Evolutionary conservation across 495 filamentous ascomycete species (phyloP), one percentile per base, ranked within the genome.

Genomic region (Penicillium soppii): DNA sequence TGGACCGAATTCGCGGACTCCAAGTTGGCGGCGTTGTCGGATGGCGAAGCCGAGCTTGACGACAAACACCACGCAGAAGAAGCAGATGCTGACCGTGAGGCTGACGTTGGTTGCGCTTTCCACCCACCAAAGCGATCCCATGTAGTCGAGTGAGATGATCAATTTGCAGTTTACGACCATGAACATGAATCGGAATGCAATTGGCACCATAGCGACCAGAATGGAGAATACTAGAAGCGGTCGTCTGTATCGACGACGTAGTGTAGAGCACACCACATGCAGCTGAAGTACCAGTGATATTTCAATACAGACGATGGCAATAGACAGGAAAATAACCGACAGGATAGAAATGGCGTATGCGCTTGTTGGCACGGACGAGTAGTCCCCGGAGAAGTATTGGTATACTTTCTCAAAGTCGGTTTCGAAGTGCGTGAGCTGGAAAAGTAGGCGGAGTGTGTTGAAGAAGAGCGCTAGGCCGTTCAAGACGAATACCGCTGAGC

Each of bases 21-120:
- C 81, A 17, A 89, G 69, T 45, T 68, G 71, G 41, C 66, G 74
- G 13, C 88, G 79, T 35, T 79, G 69, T 1, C 60, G 58, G 20
- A 90, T 76, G 12, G 86, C 83, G 47, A 76, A 74, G 43, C 80
- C 81, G 1, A 96, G 74, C 52, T 92, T 90, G 40, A 66, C 56
- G 51, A 83, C 80, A 67, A 96, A 95, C 49, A 94, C 64, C 21
- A 75, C 67, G 47, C 82, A 86, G 71, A 90, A 95, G 74, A 82
- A 88, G 67, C 79, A 88, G 62, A 95, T 86, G 48, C 80, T 83
- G 17, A 81, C 66, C 0, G 85, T 82, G 40, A 83, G 74, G 46
- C 78, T 60, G 32, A 80, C 82, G 49, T 84, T 76, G 42, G 73
- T 71, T 3, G 67, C 69, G 41, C 69, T 75, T 20, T 77, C 70